Conservation (phyloP, 2,329 filamentous ascomycete genomes). For the Aspergillus terreus region DNA sequence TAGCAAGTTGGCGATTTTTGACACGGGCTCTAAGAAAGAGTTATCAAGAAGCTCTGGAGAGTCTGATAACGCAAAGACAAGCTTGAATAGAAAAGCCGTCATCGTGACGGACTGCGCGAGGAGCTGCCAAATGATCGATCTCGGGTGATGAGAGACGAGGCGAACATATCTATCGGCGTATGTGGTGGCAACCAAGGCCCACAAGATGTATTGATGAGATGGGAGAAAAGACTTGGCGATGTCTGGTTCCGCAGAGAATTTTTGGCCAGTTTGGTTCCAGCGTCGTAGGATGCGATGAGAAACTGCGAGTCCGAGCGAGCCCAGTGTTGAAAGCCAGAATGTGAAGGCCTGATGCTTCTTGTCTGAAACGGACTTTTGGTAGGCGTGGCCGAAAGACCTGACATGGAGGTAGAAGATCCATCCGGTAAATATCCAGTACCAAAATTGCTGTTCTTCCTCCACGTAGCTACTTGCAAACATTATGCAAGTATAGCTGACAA, state of each 20-base stretch:
- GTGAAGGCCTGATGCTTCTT: not conserved
- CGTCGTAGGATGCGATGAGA: conserved; percentile 65
- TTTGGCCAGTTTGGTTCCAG: conserved; percentile 98
- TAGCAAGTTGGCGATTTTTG: conserved; percentile 35
- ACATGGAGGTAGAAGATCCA: conserved; percentile 49
- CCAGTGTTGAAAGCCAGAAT: conserved; percentile 10
- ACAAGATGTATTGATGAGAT: conserved; percentile 64
- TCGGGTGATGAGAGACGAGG: conserved; percentile 33
- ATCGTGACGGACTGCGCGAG: conserved; percentile 43
- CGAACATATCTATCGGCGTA: conserved; percentile 60
- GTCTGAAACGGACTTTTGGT: not conserved
- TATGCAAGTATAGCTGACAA: conserved; percentile 69
- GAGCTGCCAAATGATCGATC: conserved; percentile 20
- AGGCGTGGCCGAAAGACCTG: conserved; percentile 20
- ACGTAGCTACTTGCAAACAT: conserved; percentile 99
- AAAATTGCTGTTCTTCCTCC: conserved; percentile 97
- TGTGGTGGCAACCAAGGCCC: conserved; percentile 65
- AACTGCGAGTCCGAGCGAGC: conserved; percentile 51
- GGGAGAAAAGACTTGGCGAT: conserved; percentile 71
- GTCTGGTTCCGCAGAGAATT: conserved; percentile 86
- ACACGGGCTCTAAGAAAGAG: conserved; percentile 30
- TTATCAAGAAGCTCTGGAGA: conserved; percentile 71
- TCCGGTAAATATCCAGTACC: conserved; percentile 75
- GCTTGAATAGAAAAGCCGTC: conserved; percentile 76
- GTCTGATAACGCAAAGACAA: conserved; percentile 82